These are phyloP conservation scores for Cyclostephanos tholiformis DNA, from an alignment of 108 stramenopile genomes.

Conservation along the genomic window DNA sequence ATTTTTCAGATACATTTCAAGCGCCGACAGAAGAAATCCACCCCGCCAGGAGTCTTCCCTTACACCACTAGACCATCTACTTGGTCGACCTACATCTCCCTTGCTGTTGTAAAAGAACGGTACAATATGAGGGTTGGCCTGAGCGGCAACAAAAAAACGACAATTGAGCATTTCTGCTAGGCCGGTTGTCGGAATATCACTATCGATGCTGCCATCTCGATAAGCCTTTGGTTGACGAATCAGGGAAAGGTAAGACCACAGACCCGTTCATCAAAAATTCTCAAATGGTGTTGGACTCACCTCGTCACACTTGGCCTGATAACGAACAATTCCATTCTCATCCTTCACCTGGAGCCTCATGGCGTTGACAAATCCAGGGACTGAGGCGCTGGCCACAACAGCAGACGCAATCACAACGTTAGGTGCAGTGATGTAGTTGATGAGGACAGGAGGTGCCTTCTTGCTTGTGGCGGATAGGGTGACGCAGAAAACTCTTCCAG, in stretches of 20 bases:
- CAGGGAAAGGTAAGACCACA: constrained; percentile 21
- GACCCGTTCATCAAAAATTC: constrained; percentile 15
- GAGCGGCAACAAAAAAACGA: constrained; percentile 93
- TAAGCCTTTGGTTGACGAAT: constrained; percentile 25
- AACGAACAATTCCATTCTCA: constrained; percentile 68
- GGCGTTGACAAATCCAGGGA: constrained; percentile 94
- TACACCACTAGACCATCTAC: constrained; percentile 77
- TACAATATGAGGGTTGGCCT: constrained; percentile 87
- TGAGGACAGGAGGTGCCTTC: constrained; percentile 89
- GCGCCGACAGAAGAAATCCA: constrained; percentile 66
- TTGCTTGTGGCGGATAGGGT: constrained; percentile 91
- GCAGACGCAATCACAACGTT: constrained; percentile 95
- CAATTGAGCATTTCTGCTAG: constrained; percentile 94
- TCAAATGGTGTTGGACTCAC: constrained; percentile 4
- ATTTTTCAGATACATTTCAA: constrained; percentile 67
- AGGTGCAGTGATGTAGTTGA: constrained; percentile 96
- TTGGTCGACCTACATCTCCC: constrained; percentile 84
- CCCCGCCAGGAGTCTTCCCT: constrained; percentile 82
- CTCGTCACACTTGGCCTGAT: constrained; percentile 54
- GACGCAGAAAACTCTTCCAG: constrained; percentile 96
- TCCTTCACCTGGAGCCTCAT: constrained; percentile 86
- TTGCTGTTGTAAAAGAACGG: constrained; percentile 85
- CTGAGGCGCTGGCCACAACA: constrained; percentile 82
- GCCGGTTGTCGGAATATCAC: constrained; percentile 90
- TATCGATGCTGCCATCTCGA: constrained; percentile 87